A percentile compares a stretch with the other conserved stretches of the same genome.
Evolutionary conservation across 306 rosid genomes (phyloP).

Genomic region (Trifolium dubium): DNA sequence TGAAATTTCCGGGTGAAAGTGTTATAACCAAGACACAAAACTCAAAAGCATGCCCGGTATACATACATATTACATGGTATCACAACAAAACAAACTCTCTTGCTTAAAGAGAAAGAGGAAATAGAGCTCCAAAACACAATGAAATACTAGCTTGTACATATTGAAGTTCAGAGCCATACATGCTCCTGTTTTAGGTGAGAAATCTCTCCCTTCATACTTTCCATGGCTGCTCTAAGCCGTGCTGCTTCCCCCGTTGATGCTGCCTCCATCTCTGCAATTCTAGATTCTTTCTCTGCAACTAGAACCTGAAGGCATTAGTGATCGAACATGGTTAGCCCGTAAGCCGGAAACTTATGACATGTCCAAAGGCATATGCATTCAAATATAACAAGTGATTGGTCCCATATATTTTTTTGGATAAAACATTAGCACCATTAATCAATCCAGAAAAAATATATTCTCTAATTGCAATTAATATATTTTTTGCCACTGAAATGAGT

Average conservation of each 20-base stretch:
- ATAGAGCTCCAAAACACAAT: constrained; percentile 14
- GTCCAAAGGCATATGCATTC: constrained; percentile 29
- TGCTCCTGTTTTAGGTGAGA: constrained; percentile 81
- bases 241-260: constrained; percentile 94
- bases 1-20: constrained; percentile 9
- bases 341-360: constrained; percentile 34
- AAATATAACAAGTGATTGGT: constrained; percentile 12
- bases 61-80: constrained; percentile 29
- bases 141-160: constrained; percentile 33
- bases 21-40: constrained; percentile 2
- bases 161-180: constrained; percentile 54
- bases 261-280: constrained; percentile 98
- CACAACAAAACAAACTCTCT: constrained; percentile 25
- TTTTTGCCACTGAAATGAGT: constrained; percentile 29
- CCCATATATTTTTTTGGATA: background rate
- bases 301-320: constrained; percentile 65
- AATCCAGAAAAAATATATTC: background rate
- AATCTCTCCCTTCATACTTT: constrained; percentile 85
- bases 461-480: background rate
- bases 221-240: constrained; percentile 87
- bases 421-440: constrained; percentile 7
- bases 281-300: constrained; percentile 89
- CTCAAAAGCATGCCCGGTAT: constrained; percentile 2
- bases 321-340: constrained; percentile 37
- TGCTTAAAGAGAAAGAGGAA: constrained; percentile 6